Evolutionary conservation across 495 filamentous ascomycete genomes (phyloP).

Genomic region (Aspergillus steynii): DNA sequence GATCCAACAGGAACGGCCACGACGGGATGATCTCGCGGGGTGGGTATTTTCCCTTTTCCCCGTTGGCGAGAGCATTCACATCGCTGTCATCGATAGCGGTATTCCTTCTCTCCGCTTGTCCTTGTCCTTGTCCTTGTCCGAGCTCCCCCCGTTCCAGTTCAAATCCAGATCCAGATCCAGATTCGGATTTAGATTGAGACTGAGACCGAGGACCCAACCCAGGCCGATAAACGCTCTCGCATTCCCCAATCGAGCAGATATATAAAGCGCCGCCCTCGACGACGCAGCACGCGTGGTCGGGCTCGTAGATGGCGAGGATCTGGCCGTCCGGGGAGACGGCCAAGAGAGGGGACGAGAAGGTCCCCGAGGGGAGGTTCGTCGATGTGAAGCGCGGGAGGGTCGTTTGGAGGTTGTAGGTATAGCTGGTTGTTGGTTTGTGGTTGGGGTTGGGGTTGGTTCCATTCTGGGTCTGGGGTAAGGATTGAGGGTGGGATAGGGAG

Average conservation of each 20-base stretch:
- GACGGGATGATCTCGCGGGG: conserved; percentile 10
- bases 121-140: no score
- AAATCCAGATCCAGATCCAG: background rate
- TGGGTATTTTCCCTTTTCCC: background rate
- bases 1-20: conserved; percentile 19
- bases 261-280: conserved; percentile 20
- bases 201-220: background rate
- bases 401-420: conserved; percentile 10
- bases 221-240: conserved; percentile 4
- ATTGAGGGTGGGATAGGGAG: background rate
- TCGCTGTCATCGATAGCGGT: background rate
- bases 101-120: background rate
- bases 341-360: conserved; percentile 19
- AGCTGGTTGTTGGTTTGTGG: background rate
- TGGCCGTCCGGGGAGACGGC: conserved; percentile 18
- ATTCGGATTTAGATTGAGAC: no score
- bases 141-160: background rate
- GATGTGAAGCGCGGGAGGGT: conserved; percentile 12
- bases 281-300: conserved; percentile 13
- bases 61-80: background rate
- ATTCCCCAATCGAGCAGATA: conserved; percentile 13
- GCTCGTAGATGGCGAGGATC: conserved; percentile 21
- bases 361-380: conserved; percentile 20
- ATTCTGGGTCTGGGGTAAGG: no score
- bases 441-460: background rate